Conservation (phyloP, 2,329 filamentous ascomycete genomes). For the Phialophora expanda region DNA sequence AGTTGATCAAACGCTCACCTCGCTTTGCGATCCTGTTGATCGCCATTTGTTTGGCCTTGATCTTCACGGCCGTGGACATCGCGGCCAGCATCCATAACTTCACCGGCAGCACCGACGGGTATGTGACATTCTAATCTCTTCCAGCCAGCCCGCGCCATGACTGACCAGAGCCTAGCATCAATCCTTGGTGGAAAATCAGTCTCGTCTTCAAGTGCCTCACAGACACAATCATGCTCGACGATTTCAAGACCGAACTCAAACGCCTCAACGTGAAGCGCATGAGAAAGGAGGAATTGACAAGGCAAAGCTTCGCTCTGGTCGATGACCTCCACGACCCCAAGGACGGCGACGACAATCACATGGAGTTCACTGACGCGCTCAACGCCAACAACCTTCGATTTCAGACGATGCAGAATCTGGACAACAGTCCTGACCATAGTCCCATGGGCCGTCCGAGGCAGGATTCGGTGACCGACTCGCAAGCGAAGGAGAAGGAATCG, state of each 20-base stretch:
- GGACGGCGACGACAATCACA: slow-evolving; percentile 27
- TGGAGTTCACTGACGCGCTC: slow-evolving; percentile 35
- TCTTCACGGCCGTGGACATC: slow-evolving; percentile 67
- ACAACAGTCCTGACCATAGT: slow-evolving; percentile 16
- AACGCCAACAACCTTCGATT: slow-evolving; percentile 26
- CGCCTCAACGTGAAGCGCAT: slow-evolving; percentile 37
- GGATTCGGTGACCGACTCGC: slow-evolving; percentile 27
- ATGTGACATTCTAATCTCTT: slow-evolving; percentile 2
- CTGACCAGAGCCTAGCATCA: slow-evolving; percentile 48
- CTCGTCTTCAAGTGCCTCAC: slow-evolving; percentile 72
- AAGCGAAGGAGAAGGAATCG: slow-evolving; percentile 15
- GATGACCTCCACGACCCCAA: slow-evolving; percentile 30
- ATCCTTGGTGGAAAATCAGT: slow-evolving; percentile 66
- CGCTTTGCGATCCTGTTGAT: slow-evolving; percentile 67
- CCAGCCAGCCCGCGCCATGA: not conserved
- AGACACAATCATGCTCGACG: slow-evolving; percentile 69
- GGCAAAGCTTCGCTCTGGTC: slow-evolving; percentile 35
- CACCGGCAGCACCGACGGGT: slow-evolving; percentile 39
- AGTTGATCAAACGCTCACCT: slow-evolving; percentile 65
- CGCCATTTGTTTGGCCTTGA: slow-evolving; percentile 64
- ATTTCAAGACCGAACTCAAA: slow-evolving; percentile 64
- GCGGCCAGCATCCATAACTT: slow-evolving; percentile 59
- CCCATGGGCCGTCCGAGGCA: slow-evolving; percentile 29
- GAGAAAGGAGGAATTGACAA: slow-evolving; percentile 35
- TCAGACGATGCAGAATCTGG: slow-evolving; percentile 20